phyloP scores from a whole-genome alignment of 495 filamentous ascomycete species.

The Neurospora sublineolata region DNA sequence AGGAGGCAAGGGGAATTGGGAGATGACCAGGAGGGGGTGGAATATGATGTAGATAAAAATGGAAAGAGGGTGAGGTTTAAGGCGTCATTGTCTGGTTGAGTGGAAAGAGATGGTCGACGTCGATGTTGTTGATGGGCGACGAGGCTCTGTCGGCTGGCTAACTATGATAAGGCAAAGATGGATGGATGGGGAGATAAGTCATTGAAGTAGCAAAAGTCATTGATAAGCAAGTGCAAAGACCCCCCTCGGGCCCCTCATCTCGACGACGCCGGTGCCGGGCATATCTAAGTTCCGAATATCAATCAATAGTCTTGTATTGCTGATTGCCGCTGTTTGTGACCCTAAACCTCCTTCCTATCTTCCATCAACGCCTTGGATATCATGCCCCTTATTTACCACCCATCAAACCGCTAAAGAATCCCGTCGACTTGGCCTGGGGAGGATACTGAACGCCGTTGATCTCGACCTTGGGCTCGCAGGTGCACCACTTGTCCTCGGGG shows the following conservation, averaged over 20 bases:
- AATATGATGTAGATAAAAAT: not conserved
- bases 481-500: slow-evolving; percentile 46
- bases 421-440: slow-evolving; percentile 38
- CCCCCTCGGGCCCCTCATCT: not conserved
- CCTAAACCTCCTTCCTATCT: not conserved
- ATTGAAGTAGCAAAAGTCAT: not conserved
- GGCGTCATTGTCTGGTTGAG: not conserved
- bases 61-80: not conserved
- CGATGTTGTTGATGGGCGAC: not conserved
- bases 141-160: not conserved
- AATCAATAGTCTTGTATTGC: not conserved
- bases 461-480: slow-evolving; percentile 47
- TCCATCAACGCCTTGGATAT: not conserved
- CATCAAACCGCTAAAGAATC: slow-evolving; percentile 12
- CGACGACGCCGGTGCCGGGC: not conserved
- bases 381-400: slow-evolving; percentile 11
- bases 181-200: not conserved
- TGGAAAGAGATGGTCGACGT: not conserved
- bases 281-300: not conserved
- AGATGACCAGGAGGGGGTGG: not conserved
- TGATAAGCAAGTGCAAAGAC: not conserved
- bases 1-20: not conserved
- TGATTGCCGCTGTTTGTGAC: not conserved
- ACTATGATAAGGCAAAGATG: not conserved
- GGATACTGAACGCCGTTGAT: slow-evolving; percentile 51